Conservation (phyloP, 192 early-diverging fungal species). For the Obelidium mucronatum region DNA sequence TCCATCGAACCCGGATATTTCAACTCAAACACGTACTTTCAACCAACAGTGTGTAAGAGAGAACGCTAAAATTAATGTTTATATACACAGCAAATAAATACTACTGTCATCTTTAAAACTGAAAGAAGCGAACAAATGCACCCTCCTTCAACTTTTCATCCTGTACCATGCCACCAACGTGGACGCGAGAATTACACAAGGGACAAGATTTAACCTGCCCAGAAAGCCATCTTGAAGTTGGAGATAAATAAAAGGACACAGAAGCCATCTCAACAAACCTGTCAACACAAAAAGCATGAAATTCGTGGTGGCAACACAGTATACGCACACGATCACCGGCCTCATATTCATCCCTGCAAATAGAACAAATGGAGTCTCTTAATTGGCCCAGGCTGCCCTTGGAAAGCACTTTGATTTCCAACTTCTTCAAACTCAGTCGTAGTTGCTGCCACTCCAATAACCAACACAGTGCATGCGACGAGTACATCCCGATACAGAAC, state of each 20-base stretch:
- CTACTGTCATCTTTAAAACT: background rate
- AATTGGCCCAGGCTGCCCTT: background rate
- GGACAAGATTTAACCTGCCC: background rate
- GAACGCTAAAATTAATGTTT: too few relatives aligned
- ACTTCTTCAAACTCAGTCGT: background rate
- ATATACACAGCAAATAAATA: too few relatives aligned
- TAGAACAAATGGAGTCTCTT: background rate
- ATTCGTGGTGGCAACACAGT: background rate
- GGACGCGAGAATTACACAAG: background rate
- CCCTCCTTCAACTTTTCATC: background rate
- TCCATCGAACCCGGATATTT: too few relatives aligned
- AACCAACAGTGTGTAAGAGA: too few relatives aligned
- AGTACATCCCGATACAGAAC: background rate
- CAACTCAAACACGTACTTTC: too few relatives aligned
- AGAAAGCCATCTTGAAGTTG: background rate
- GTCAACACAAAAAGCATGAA: background rate
- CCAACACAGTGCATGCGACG: background rate
- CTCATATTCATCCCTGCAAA: background rate
- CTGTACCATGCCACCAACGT: background rate
- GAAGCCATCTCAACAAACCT: background rate
- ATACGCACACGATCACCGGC: background rate
- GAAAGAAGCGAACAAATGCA: background rate
- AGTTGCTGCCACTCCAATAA: background rate
- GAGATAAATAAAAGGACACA: too few relatives aligned
- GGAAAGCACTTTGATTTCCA: background rate